Evolutionary conservation across 1,284 basidiomycete species (phyloP).

Genomic region (Cryptococcus sp.): DNA sequence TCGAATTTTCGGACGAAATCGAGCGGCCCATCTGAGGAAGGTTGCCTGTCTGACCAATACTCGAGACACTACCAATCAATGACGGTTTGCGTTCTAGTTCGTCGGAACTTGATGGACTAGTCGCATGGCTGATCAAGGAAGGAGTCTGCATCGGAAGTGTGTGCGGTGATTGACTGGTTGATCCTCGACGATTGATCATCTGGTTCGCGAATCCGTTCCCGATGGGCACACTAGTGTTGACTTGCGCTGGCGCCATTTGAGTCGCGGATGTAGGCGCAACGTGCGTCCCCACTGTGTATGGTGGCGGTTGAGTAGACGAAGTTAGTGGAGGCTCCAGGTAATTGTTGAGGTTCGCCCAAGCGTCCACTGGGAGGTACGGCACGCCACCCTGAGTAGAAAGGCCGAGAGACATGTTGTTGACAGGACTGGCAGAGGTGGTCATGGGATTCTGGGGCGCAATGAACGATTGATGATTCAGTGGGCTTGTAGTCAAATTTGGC

Average conservation of each 20-base stretch:
- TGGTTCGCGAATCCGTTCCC: neutral
- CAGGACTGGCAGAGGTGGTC: slow-evolving; percentile 1
- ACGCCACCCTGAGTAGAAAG: neutral
- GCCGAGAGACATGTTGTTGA: neutral
- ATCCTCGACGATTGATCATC: neutral
- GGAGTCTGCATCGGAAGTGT: slow-evolving; percentile 24
- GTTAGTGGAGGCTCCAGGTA: too few relatives aligned
- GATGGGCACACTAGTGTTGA: neutral
- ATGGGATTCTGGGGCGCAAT: neutral
- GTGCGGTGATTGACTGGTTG: slow-evolving; percentile 7
- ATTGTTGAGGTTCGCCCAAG: too few relatives aligned
- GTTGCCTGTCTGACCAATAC: too few relatives aligned
- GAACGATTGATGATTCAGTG: slow-evolving; percentile 2
- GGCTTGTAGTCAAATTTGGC: slow-evolving; percentile 16
- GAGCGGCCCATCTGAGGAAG: neutral
- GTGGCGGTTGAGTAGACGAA: too few relatives aligned
- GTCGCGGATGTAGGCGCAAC: neutral
- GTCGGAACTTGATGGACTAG: slow-evolving; percentile 30
- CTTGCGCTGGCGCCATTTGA: neutral
- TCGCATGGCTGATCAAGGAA: slow-evolving; percentile 28
- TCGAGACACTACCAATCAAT: neutral
- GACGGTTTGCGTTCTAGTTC: slow-evolving; percentile 18
- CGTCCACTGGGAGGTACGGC: too few relatives aligned
- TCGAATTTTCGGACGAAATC: neutral
- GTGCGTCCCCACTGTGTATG: neutral